Evolutionary conservation across 352 stramenopile species (phyloP).

Genomic region (Globisporangium yorkense): DNA sequence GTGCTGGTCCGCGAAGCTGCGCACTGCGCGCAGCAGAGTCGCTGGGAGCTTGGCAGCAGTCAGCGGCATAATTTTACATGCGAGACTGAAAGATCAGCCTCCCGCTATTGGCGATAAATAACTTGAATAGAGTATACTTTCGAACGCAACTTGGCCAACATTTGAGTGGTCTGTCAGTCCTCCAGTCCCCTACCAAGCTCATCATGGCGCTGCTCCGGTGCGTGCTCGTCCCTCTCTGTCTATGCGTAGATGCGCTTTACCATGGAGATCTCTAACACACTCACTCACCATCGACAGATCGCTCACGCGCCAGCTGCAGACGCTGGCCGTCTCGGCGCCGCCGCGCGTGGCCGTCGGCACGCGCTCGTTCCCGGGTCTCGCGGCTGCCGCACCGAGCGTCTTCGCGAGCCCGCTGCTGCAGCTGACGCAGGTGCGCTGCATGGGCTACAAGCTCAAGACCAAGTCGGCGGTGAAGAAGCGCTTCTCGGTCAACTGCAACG

Average conservation of each 20-base stretch:
- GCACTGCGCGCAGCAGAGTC: conserved; percentile 7
- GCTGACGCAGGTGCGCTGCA: conserved; percentile 50
- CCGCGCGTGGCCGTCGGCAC: conserved; percentile 14
- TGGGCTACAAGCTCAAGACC: conserved; percentile 81
- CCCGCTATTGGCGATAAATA: no score
- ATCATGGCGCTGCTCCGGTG: conserved; percentile 41
- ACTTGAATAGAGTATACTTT: not conserved
- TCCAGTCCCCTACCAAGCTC: no score
- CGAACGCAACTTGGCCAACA: conserved; percentile 10
- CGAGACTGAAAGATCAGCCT: no score
- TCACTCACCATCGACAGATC: conserved; percentile 21
- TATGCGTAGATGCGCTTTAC: not conserved
- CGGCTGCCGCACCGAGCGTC: not conserved
- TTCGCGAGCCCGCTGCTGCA: conserved; percentile 10
- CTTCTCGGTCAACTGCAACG: conserved; percentile 79
- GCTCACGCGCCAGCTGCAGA: conserved; percentile 47
- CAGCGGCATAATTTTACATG: not conserved
- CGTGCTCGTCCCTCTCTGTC: conserved; percentile 1
- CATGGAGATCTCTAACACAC: not conserved
- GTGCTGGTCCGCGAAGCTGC: conserved; percentile 4
- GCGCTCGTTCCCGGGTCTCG: conserved; percentile 17
- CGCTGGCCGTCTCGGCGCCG: conserved; percentile 29
- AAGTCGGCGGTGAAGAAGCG: conserved; percentile 82
- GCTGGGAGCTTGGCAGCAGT: not conserved
- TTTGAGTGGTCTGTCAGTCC: no score